phyloP scores from a whole-genome alignment of 169 alveolate species.

The Gregarina niphandrodes region DNA sequence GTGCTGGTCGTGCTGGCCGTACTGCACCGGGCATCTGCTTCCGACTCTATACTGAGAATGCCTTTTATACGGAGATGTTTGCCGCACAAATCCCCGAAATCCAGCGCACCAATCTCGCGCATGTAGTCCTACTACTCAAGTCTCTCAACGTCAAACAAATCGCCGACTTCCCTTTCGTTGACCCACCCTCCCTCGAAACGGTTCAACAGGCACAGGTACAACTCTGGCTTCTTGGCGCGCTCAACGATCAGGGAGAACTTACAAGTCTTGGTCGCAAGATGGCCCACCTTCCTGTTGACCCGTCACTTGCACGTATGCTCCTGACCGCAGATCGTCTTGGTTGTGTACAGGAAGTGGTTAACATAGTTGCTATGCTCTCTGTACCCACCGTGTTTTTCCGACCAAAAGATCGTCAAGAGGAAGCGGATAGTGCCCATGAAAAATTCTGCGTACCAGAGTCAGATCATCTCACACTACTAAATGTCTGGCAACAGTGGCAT shows the following conservation, averaged over 20 bases:
- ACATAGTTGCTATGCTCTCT: conserved; percentile 87
- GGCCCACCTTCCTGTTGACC: conserved; percentile 97
- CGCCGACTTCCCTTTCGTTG: conserved; percentile 92
- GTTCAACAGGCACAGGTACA: conserved; percentile 21
- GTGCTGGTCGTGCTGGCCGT: conserved; percentile 99
- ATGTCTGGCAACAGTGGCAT: conserved; percentile 93
- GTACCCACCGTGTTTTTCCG: conserved; percentile 88
- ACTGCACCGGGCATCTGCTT: conserved; percentile 97
- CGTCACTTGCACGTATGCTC: conserved; percentile 90
- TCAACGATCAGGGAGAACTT: conserved; percentile 45
- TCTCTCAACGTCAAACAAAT: conserved; percentile 78
- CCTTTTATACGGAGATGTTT: conserved; percentile 74
- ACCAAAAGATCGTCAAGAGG: conserved; percentile 85
- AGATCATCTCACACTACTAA: conserved; percentile 91
- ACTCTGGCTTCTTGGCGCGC: conserved; percentile 77
- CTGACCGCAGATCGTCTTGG: conserved; percentile 53
- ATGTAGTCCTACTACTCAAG: conserved; percentile 90
- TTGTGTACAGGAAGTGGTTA: conserved; percentile 77
- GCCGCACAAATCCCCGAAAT: conserved; percentile 96
- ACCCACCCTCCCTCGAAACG: conserved; percentile 93
- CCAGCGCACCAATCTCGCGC: conserved; percentile 89
- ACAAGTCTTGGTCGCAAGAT: conserved; percentile 73
- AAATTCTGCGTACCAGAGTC: conserved; percentile 94
- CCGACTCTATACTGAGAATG: conserved; percentile 90
- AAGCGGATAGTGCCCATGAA: conserved; percentile 82